These are phyloP conservation scores for Plasmodium falciparum DNA, from an alignment of 169 alveolate genomes.

Conservation along the genomic window DNA sequence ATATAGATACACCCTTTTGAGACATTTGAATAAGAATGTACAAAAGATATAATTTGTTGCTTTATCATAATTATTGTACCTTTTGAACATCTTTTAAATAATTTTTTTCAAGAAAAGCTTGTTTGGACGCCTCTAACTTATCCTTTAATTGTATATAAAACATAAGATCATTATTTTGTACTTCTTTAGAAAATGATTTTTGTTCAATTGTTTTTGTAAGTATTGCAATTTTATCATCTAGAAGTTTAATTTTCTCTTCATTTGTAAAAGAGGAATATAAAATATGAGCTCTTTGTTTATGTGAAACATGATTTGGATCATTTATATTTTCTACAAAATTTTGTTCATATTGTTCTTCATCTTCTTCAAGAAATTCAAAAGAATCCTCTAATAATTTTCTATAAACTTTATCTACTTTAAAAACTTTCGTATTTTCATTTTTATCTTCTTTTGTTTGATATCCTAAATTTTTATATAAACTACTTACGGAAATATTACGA, in stretches of 20 bases:
- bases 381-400: constrained; percentile 87
- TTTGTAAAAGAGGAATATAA: constrained; percentile 84
- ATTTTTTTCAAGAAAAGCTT: constrained; percentile 82
- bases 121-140: constrained; percentile 89
- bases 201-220: constrained; percentile 86
- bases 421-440: constrained; percentile 79
- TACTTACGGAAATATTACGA: constrained; percentile 65
- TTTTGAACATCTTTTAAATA: constrained; percentile 33
- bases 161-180: constrained; percentile 76
- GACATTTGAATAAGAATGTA: too few species aligned
- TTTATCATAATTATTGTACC: too few species aligned
- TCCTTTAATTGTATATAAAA: constrained; percentile 87
- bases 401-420: constrained; percentile 78
- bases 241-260: constrained; percentile 85
- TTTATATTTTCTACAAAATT: neutral
- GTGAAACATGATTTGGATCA: constrained; percentile 51
- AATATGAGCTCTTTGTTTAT: constrained; percentile 82
- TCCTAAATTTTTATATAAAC: constrained; percentile 81
- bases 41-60: neutral
- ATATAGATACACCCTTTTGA: neutral
- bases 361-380: constrained; percentile 87
- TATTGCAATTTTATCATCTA: constrained; percentile 85
- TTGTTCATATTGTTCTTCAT: constrained; percentile 80
- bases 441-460: constrained; percentile 81
- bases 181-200: constrained; percentile 83